phyloP scores from a whole-genome alignment of 2,329 filamentous ascomycete genomes.

The Ophiostoma populinum region DNA sequence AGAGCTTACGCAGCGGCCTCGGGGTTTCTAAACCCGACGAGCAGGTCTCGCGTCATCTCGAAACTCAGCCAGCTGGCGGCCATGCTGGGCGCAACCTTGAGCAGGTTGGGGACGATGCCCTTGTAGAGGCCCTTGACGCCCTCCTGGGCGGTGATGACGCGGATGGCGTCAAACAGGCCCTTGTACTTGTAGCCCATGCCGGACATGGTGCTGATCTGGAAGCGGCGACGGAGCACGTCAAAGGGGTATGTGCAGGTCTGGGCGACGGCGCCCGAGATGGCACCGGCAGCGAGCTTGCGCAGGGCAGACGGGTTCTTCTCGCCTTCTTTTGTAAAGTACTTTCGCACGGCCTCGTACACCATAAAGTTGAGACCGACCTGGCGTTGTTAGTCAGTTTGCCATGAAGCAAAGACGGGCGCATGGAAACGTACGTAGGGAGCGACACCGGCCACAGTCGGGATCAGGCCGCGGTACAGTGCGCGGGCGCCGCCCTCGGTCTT shows the following conservation, averaged over 20 bases:
- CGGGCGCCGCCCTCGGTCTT: constrained; percentile 69
- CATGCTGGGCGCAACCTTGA: constrained; percentile 98
- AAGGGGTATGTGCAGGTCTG: constrained; percentile 98
- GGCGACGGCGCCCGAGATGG: constrained; percentile 86
- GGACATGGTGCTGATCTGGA: constrained; percentile 98
- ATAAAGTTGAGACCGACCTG: constrained; percentile 95
- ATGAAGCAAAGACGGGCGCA: neutral
- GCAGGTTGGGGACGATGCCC: constrained; percentile 81
- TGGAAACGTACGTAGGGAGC: constrained; percentile 57
- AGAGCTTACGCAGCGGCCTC: no score
- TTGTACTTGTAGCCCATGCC: constrained; percentile 96
- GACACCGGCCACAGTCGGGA: constrained; percentile 87
- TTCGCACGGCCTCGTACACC: constrained; percentile 82
- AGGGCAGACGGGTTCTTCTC: constrained; percentile 63
- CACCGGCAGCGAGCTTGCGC: constrained; percentile 76
- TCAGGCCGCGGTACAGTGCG: constrained; percentile 84
- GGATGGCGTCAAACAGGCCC: constrained; percentile 66
- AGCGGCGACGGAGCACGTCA: constrained; percentile 80
- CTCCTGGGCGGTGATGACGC: constrained; percentile 67
- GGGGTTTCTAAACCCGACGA: constrained; percentile 48
- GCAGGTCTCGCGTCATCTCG: constrained; percentile 77
- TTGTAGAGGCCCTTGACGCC: constrained; percentile 82
- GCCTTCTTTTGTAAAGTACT: constrained; percentile 72
- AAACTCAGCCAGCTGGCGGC: constrained; percentile 97
- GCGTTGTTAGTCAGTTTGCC: neutral